Conservation (phyloP, 202 grass and related monocot species). For the Setaria italica region DNA sequence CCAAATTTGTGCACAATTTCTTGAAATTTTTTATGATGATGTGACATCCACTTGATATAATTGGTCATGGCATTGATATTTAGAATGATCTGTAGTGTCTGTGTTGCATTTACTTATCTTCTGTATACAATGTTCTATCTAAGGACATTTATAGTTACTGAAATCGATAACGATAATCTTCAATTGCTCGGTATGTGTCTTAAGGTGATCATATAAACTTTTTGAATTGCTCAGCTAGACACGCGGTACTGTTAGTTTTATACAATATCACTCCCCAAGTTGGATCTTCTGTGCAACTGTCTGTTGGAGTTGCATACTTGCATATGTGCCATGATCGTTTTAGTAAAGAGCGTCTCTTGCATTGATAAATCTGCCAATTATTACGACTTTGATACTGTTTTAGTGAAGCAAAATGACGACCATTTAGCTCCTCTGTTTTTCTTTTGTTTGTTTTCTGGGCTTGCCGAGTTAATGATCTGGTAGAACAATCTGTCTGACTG, state of each 20-base stretch:
- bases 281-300: constrained; percentile 10
- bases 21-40: constrained; percentile 26
- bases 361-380: constrained; percentile 25
- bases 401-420: constrained; percentile 28
- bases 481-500: constrained; percentile 17
- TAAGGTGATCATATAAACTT: background rate
- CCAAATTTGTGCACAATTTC: constrained; percentile 22
- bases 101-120: constrained; percentile 43
- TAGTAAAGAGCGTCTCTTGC: background rate
- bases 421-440: background rate
- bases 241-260: background rate
- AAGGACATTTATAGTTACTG: constrained; percentile 10
- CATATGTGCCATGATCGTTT: constrained; percentile 24
- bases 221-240: background rate
- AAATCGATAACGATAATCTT: background rate
- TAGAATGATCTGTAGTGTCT: constrained; percentile 21
- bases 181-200: constrained; percentile 1
- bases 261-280: background rate
- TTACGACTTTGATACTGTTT: constrained; percentile 26
- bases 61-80: constrained; percentile 28
- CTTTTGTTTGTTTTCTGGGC: constrained; percentile 16
- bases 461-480: constrained; percentile 2
- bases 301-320: constrained; percentile 6
- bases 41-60: constrained; percentile 24
- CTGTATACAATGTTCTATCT: constrained; percentile 19